Evolutionary conservation across 2,329 filamentous ascomycete genomes (phyloP).

Genomic region (Fusarium acutatum): DNA sequence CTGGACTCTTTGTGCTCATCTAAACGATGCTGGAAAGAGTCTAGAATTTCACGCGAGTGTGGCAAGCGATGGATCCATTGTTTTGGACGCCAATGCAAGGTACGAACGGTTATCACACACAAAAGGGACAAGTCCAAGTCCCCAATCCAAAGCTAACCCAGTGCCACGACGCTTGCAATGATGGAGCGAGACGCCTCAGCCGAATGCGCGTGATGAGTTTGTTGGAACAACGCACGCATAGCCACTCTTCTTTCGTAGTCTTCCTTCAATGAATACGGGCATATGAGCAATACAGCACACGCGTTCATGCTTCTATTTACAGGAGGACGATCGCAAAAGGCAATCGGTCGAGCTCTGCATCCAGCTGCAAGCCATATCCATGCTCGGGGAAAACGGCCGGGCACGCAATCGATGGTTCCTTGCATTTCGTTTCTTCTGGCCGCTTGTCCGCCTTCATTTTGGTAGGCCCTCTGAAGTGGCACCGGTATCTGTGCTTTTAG

Average conservation of each 20-base stretch:
- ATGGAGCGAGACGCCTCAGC: conserved; percentile 26
- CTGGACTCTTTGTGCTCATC: conserved; percentile 25
- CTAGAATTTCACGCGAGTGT: conserved; percentile 22
- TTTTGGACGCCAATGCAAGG: conserved; percentile 33
- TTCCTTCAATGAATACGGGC: conserved; percentile 1
- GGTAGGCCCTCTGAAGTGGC: conserved; percentile 16
- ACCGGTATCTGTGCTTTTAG: conserved; percentile 6
- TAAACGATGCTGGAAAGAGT: conserved; percentile 21
- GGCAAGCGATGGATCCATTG: conserved; percentile 8
- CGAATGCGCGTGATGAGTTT: conserved; percentile 23
- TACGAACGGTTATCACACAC: conserved; percentile 32
- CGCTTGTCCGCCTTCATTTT: conserved; percentile 27
- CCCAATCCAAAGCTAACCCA: conserved; percentile 5
- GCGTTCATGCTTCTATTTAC: conserved; percentile 28
- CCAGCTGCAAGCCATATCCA: conserved; percentile 25
- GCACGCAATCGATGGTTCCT: conserved; percentile 32
- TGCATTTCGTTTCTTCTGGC: conserved; percentile 24
- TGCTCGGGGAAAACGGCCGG: conserved; percentile 6
- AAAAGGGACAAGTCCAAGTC: conserved; percentile 12
- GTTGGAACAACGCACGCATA: conserved; percentile 5
- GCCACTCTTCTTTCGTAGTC: neutral
- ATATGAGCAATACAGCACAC: neutral
- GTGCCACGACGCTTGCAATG: conserved; percentile 28
- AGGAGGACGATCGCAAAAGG: conserved; percentile 12
- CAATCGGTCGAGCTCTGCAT: conserved; percentile 13